Conservation (phyloP, 2,329 filamentous ascomycete genomes). For the Xenoacremonium recifei region DNA sequence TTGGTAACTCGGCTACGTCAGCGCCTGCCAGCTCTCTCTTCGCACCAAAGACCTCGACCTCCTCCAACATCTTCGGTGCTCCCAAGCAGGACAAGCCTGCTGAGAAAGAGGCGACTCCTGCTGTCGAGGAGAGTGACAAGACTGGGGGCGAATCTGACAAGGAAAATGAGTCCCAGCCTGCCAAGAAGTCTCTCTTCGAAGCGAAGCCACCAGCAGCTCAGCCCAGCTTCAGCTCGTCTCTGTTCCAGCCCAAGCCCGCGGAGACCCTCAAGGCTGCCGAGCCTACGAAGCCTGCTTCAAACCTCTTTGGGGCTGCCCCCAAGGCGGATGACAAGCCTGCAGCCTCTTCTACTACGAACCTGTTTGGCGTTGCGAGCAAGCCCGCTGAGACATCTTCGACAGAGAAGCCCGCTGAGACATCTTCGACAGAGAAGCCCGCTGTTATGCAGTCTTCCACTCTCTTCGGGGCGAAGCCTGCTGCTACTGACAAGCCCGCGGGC, state of each 20-base stretch:
- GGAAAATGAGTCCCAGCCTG: constrained; percentile 39
- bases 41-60: constrained; percentile 33
- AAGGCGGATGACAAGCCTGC: constrained; percentile 24
- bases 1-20: constrained; percentile 27
- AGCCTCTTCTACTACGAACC: constrained; percentile 22
- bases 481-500: constrained; percentile 25
- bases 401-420: constrained; percentile 30
- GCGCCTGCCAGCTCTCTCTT: constrained; percentile 33
- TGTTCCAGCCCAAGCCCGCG: constrained; percentile 34
- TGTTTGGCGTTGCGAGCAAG: constrained; percentile 39
- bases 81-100: constrained; percentile 29
- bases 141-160: constrained; percentile 43
- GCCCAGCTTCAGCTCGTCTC: constrained; percentile 25
- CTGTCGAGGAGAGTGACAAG: constrained; percentile 28
- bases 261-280: constrained; percentile 22
- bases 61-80: constrained; percentile 36
- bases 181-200: constrained; percentile 34
- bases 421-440: constrained; percentile 17
- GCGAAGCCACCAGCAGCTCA: constrained; percentile 30
- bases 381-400: constrained; percentile 26
- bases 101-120: constrained; percentile 25
- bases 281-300: constrained; percentile 22
- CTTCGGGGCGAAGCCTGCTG: constrained; percentile 33
- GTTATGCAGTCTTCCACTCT: constrained; percentile 30
- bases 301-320: constrained; percentile 21